Base-by-base conservation (phyloP, 2,329 filamentous ascomycete species). In the Plectosphaerella sp. region DNA sequence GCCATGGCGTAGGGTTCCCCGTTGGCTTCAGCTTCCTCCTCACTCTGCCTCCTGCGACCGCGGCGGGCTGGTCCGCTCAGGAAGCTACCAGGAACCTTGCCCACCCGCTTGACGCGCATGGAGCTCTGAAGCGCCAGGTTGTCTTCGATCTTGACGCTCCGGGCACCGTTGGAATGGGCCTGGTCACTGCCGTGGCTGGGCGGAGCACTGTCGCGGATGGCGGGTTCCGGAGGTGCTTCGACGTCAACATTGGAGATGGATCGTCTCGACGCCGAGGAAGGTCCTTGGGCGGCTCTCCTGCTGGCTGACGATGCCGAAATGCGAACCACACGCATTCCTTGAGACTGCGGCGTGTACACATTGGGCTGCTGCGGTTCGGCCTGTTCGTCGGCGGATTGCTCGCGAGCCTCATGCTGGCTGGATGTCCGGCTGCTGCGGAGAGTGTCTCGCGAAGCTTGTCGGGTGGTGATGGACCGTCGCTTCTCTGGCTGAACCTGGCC, bases 1-100 rank as follows among this genome's bases (percentile, higher is more conserved):
- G 60, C 59, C 33, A 73, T 57, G 8, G 60, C 64, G 3, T 78
- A 75, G 18, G 67, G 70, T 9, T 78, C 76, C 8, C 58, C 67
- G 35, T 74, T 67, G 2, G 39, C 60, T 51, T 79, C 78, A 6
- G 65, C 80, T 39, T 87, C 84, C 57, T 89, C 86, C 56, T 88
- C 85, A 60, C 85, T 88, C 61, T 79, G 79, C 53, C 83, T 75
- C 57, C 85, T 78, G 55, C 88, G 80, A 24, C 89, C 90, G 59
- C 91, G 79, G 51, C 90, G 82, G 18, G 90, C 88, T 25, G 90
- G 90, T 1, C 88, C 89, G 59, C 88, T 91, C 20, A 94, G 73
- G 58, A 93, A 92, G 54, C 83, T 87, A 1, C 89, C 90, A 3
- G 87, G 82, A 8, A 87, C 76, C 67, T 89, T 89, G 15, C 86